These are phyloP conservation scores for Suillus plorans DNA, from an alignment of 768 basidiomycete species.

Conservation along the genomic window DNA sequence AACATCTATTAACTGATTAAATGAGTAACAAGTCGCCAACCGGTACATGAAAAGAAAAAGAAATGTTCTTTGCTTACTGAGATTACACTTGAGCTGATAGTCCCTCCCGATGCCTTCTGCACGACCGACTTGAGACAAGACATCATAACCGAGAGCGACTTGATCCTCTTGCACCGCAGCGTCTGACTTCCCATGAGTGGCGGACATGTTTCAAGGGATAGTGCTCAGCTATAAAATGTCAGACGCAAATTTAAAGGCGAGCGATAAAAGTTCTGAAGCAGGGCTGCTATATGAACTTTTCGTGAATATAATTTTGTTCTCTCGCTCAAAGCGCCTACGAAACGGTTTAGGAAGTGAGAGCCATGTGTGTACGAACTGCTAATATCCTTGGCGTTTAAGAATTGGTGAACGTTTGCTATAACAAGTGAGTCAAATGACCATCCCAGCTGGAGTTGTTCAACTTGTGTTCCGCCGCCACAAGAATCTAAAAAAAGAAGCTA, in stretches of 20 bases:
- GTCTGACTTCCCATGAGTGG: background rate
- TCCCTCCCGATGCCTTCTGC: constrained; percentile 28
- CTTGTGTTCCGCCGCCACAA: no score
- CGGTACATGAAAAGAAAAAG: background rate
- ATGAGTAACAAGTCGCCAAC: background rate
- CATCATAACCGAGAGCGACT: constrained; percentile 14
- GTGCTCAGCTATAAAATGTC: background rate
- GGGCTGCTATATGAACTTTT: background rate
- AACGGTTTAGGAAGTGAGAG: background rate
- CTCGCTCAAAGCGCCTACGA: background rate
- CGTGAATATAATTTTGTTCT: background rate
- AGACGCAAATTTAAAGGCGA: background rate
- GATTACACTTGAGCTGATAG: constrained; percentile 34
- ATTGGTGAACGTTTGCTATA: background rate
- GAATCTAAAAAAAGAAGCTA: no score
- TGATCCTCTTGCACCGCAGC: constrained; percentile 19
- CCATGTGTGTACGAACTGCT: background rate
- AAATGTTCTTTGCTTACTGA: constrained; percentile 21
- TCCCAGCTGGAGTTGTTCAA: no score
- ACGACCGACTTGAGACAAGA: constrained; percentile 4
- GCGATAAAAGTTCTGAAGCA: background rate
- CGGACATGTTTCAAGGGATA: background rate
- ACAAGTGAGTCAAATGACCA: background rate
- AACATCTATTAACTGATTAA: constrained; percentile 42
- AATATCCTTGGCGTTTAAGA: background rate